phyloP scores from a whole-genome alignment of 805 yeast species.

The Clavispora fructus region DNA sequence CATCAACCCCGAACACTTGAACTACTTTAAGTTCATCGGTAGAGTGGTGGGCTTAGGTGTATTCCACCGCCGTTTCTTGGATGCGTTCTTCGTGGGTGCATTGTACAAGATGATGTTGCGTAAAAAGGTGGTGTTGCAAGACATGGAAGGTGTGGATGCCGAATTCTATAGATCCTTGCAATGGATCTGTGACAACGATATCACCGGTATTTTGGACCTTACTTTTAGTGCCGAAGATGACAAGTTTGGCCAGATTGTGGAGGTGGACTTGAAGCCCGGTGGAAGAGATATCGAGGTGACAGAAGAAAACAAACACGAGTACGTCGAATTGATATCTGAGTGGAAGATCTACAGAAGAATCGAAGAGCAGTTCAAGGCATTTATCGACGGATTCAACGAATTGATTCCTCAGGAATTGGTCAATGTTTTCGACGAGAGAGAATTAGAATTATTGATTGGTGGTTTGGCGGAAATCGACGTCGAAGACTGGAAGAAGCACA shows the following conservation, averaged over 20 bases:
- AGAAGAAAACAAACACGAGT: conserved; percentile 82
- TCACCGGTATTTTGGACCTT: conserved; percentile 72
- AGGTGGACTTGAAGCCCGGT: conserved; percentile 82
- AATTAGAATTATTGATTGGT: conserved; percentile 91
- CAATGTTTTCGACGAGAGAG: conserved; percentile 96
- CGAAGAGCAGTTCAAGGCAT: conserved; percentile 93
- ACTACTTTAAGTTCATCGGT: conserved; percentile 96
- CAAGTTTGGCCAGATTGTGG: conserved; percentile 87
- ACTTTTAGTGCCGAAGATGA: conserved; percentile 90
- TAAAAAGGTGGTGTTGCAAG: conserved; percentile 91
- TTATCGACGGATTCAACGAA: conserved; percentile 96
- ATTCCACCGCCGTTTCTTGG: conserved; percentile 95
- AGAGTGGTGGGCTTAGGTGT: conserved; percentile 97
- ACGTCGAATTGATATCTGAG: conserved; percentile 89
- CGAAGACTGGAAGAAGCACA: conserved; percentile 98
- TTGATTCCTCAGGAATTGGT: conserved; percentile 95
- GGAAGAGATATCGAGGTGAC: conserved; percentile 90
- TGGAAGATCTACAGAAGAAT: conserved; percentile 94
- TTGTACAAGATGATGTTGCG: conserved; percentile 95
- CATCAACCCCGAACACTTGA: conserved; percentile 95
- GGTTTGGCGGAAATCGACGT: conserved; percentile 97
- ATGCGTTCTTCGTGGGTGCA: conserved; percentile 98
- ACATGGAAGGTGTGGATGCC: conserved; percentile 98
- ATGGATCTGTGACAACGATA: conserved; percentile 95
- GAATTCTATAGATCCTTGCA: conserved; percentile 91